Evolutionary conservation across 2,329 filamentous ascomycete genomes (phyloP).

Genomic region (Pseudogymnoascus sp.): DNA sequence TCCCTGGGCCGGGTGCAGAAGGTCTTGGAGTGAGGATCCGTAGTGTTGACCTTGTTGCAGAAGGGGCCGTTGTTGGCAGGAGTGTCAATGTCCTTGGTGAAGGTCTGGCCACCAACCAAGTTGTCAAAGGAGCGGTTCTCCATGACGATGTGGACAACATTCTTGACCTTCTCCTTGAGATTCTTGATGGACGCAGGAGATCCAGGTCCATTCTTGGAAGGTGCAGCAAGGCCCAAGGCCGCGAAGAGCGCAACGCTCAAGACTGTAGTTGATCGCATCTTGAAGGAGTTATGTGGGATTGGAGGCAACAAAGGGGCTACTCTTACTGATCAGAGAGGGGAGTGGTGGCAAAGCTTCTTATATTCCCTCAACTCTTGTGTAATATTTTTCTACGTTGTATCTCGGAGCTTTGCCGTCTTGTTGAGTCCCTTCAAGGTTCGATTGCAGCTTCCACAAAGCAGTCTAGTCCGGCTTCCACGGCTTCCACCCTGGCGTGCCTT

Average conservation of each 20-base stretch:
- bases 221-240: neutral
- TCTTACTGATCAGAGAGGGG: neutral
- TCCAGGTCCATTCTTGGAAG: slow-evolving; percentile 17
- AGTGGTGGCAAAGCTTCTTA: neutral
- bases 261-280: neutral
- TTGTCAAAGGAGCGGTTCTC: slow-evolving; percentile 36
- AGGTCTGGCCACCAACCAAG: slow-evolving; percentile 34
- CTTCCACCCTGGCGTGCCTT: neutral
- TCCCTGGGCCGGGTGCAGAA: slow-evolving; percentile 8
- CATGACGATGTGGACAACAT: slow-evolving; percentile 40
- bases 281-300: neutral
- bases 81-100: slow-evolving; percentile 32
- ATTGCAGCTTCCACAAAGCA: neutral
- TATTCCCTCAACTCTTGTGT: neutral
- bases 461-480: slow-evolving; percentile 2
- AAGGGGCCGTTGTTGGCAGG: slow-evolving; percentile 32
- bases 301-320: neutral
- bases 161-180: slow-evolving; percentile 38
- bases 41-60: slow-evolving; percentile 30
- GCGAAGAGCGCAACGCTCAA: slow-evolving; percentile 1
- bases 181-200: slow-evolving; percentile 28
- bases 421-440: neutral
- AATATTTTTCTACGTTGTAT: neutral
- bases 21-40: slow-evolving; percentile 11
- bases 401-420: neutral